Evolutionary conservation across 192 early-diverging fungal genomes (phyloP).

Genomic region (Backusella westeae): DNA sequence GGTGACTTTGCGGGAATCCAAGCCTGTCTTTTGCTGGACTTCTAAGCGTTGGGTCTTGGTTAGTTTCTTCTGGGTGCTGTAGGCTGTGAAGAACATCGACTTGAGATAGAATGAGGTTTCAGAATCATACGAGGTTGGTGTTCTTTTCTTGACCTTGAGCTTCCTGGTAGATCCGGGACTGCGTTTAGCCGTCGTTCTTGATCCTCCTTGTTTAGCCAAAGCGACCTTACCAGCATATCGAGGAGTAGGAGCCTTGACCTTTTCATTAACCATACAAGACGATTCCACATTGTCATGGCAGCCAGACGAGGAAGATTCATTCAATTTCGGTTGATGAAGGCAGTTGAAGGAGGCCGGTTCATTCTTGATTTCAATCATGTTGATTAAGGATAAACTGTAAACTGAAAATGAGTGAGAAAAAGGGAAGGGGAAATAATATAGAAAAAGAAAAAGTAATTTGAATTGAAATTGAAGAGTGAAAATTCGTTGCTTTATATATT

Average conservation of each 20-base stretch:
- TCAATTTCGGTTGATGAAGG: neutral
- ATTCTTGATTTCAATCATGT: neutral
- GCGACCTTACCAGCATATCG: neutral
- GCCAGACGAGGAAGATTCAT: neutral
- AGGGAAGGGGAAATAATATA: neutral
- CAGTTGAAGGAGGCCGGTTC: neutral
- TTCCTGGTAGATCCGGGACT: neutral
- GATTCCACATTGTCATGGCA: neutral
- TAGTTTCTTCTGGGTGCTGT: slow-evolving; percentile 9
- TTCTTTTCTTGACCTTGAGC: neutral
- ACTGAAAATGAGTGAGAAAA: neutral
- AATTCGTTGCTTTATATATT: neutral
- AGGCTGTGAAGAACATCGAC: slow-evolving; percentile 12
- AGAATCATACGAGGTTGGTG: slow-evolving; percentile 4
- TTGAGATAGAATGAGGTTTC: slow-evolving; percentile 8
- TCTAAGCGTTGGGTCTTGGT: slow-evolving; percentile 13
- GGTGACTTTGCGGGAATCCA: slow-evolving; percentile 20
- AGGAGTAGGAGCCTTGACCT: neutral
- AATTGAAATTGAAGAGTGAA: neutral
- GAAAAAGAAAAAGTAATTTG: neutral
- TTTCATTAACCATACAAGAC: neutral
- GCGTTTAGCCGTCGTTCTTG: neutral
- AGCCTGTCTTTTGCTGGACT: slow-evolving; percentile 12
- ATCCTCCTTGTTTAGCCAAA: neutral
- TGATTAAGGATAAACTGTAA: neutral